A percentile compares a stretch with the other conserved stretches of the same genome.
Conservation (phyloP, 2,329 filamentous ascomycete genomes). For the Colletotrichum simmondsii region DNA sequence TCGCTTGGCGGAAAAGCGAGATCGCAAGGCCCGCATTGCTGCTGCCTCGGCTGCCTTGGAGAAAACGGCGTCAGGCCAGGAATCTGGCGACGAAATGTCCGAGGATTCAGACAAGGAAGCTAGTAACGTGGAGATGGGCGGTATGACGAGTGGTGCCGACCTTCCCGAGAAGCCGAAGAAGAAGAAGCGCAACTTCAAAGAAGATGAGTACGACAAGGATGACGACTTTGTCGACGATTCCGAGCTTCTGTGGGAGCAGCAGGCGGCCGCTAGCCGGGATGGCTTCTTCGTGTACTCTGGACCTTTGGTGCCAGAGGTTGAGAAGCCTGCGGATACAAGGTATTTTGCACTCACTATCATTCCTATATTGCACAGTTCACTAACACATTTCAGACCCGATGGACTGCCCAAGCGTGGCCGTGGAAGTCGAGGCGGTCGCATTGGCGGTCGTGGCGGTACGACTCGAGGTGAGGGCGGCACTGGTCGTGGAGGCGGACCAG, state of each 20-base stretch:
- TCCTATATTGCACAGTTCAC: constrained; percentile 37
- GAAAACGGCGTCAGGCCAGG: constrained; percentile 74
- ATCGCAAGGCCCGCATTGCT: constrained; percentile 87
- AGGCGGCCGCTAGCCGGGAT: constrained; percentile 92
- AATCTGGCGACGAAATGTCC: constrained; percentile 85
- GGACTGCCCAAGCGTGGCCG: constrained; percentile 75
- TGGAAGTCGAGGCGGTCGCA: constrained; percentile 58
- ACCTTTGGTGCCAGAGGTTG: constrained; percentile 86
- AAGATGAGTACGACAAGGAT: constrained; percentile 86
- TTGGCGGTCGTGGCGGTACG: constrained; percentile 70
- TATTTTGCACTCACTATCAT: constrained; percentile 49
- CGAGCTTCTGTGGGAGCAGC: constrained; percentile 93
- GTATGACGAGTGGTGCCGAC: constrained; percentile 68
- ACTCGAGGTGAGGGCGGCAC: constrained; percentile 62
- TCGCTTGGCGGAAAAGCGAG: constrained; percentile 86
- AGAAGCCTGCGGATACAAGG: constrained; percentile 70
- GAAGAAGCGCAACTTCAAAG: constrained; percentile 83
- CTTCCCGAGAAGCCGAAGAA: constrained; percentile 71
- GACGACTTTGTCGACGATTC: constrained; percentile 93
- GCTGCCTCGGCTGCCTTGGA: constrained; percentile 89
- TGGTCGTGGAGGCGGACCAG: constrained; percentile 66
- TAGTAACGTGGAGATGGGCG: constrained; percentile 91
- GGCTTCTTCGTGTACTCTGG: constrained; percentile 99
- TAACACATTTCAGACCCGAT: constrained; percentile 66
- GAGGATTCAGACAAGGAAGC: constrained; percentile 82